Conservation (phyloP, 2,329 filamentous ascomycete species). For the Scedosporium apiospermum region DNA sequence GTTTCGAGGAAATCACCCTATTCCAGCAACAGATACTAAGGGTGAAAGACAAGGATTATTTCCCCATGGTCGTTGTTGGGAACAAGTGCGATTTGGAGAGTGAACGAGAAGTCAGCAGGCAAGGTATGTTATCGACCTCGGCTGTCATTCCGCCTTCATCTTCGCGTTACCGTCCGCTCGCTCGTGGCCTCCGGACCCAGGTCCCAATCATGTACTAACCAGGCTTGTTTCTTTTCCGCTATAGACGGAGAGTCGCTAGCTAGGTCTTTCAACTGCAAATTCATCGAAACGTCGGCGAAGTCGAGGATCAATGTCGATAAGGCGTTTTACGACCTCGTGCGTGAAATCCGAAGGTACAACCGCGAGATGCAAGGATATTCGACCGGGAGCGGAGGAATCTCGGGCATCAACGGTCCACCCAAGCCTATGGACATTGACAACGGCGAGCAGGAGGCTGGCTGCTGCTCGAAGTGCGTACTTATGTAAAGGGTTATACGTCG, state of each 20-base stretch:
- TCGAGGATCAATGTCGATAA: constrained; percentile 97
- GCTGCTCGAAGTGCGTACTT: constrained; percentile 78
- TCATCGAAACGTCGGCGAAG: constrained; percentile 98
- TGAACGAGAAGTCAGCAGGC: constrained; percentile 82
- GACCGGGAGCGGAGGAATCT: constrained; percentile 55
- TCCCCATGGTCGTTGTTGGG: constrained; percentile 96
- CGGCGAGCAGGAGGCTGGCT: constrained; percentile 59
- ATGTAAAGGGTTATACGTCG: constrained; percentile 52
- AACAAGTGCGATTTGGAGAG: constrained; percentile 98
- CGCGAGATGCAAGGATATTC: constrained; percentile 91
- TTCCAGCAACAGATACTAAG: constrained; percentile 98
- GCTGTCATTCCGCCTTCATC: constrained; percentile 1
- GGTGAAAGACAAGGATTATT: constrained; percentile 99
- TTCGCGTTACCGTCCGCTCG: constrained; percentile 1
- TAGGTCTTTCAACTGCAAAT: constrained; percentile 86
- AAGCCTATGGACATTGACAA: constrained; percentile 75
- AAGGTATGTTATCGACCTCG: constrained; percentile 55
- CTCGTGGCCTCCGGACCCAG: background rate
- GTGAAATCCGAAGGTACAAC: constrained; percentile 97
- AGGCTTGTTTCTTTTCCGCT: background rate
- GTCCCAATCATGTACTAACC: background rate
- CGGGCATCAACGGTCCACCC: constrained; percentile 50
- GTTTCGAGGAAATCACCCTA: constrained; percentile 95
- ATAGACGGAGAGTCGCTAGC: constrained; percentile 85
- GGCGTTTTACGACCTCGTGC: constrained; percentile 96